Base-by-base conservation (phyloP, 345 rosid genomes). In the Ceriops zippeliana region DNA sequence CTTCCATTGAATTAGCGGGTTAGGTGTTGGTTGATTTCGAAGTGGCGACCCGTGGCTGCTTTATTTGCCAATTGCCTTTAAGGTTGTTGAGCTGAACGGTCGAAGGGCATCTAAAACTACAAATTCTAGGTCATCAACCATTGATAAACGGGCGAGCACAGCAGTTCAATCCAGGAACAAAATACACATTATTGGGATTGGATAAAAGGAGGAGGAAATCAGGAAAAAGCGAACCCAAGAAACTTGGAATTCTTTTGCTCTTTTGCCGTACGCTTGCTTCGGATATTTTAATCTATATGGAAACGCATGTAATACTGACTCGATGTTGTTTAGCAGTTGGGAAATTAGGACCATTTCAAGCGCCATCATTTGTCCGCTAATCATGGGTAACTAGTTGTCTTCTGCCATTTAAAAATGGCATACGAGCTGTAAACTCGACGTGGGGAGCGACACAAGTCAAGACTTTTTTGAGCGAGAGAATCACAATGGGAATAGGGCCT, bases 341-440 rank as follows among this genome's bases (percentile, higher is more conserved):
- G 13, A 38, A 10, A 16, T 42, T 42, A 3, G 17, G 49, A 15
- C 49, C 4, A 15, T 3, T 15, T 42, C 0, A 13, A 42, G 49
- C 17, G 3, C 5, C 49, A 42, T 42, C 28, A 47, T 61, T 70
- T 24, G 52, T 20, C 76, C 79, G 70, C 64, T 61, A 61, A 81
- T 77, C 22, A 64, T 63, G 80, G 74, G 69, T 56, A 26, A 19
- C 6, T 61, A 7, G n/a, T 5, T 42, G 53, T 68, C 70, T 21
- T 62, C 19, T 63, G 68, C 76, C 53, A 59, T 35, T 57, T 32
- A 27, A 26, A 5, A 42, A 42, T 13, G 49, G 49, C 13, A 28
- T 3, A 2, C n/a, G 63, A 34, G 37, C 10, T 32, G 32, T 4
- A 7, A 51, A n/a, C 58, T 13, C 46, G n/a, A 13, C 66, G 6